Percentiles rank a stretch among this genome's conserved stretches.
These are phyloP conservation scores for Aspergillus vadensis DNA, from an alignment of 2,329 filamentous ascomycete species.

Conservation along the genomic window DNA sequence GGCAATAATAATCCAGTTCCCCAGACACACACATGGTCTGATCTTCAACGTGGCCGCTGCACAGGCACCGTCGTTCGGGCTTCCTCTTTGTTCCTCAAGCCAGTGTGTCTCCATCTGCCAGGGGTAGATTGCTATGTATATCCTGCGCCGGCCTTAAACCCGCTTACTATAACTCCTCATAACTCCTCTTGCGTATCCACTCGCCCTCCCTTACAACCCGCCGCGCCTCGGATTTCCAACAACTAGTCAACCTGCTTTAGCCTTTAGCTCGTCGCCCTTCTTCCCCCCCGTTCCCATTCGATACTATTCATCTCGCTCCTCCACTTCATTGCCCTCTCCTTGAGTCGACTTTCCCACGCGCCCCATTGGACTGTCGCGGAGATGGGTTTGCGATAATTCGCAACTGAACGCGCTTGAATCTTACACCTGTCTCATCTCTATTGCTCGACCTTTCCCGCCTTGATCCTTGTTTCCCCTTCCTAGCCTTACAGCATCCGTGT, in stretches of 20 bases:
- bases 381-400: slow-evolving; percentile 21
- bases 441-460: slow-evolving; percentile 11
- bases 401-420: slow-evolving; percentile 5
- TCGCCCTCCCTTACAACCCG: slow-evolving; percentile 8
- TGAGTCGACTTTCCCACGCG: slow-evolving; percentile 2
- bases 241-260: not conserved
- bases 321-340: not conserved
- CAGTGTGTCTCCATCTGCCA: slow-evolving; percentile 17
- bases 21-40: slow-evolving; percentile 24
- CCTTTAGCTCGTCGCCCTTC: not conserved
- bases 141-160: slow-evolving; percentile 3
- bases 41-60: slow-evolving; percentile 27
- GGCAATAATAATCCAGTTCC: slow-evolving; percentile 20
- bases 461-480: slow-evolving; percentile 1
- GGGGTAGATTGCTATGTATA: slow-evolving; percentile 12
- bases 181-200: slow-evolving; percentile 2
- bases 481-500: not conserved
- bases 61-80: slow-evolving; percentile 2
- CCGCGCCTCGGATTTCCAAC: slow-evolving; percentile 4
- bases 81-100: slow-evolving; percentile 5
- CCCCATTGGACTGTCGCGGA: slow-evolving; percentile 14
- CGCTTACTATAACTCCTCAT: not conserved
- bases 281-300: not conserved
- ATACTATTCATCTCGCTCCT: not conserved
- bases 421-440: not conserved